Base-by-base conservation (phyloP, 1,284 basidiomycete genomes). In the Papiliotrema laurentii region DNA sequence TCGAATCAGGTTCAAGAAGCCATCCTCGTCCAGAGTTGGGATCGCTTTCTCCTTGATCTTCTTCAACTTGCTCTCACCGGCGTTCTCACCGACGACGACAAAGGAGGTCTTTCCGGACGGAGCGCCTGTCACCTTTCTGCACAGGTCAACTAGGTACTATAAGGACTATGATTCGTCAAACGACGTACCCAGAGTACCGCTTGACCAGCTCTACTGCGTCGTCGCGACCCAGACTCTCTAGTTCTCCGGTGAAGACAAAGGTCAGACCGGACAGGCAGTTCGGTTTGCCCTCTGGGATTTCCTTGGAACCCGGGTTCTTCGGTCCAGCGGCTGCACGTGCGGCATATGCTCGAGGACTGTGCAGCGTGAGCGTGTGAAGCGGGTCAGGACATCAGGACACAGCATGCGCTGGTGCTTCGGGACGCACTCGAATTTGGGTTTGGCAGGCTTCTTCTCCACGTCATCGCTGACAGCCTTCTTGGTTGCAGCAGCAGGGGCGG, bases 231-330 rank as follows among this genome's bases (percentile, higher is more conserved):
- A 98, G 83, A 49, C 86, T 87, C 39, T 80, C 81, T 40, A 98
- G 75, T 64, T 98, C 93, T 11, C 94, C 96, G 0, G 92, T 96
- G 60, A 99, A 99, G 22, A 99, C 96, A 60, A 98, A 86, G 0
- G 90, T 81, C 22, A 98, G 78, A 0, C 93, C 93, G 0, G 84
- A 81, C 2, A 98, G 78, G 67, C 88, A 91, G 61, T 93, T 85
- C 0, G 84, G 83, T 43, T 81, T 66, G 56, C 83, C 81, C 24
- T 87, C 79, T 0, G 94, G 96, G 2, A 97, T 81, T 10, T 81
- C 74, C 69, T 96, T 97, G 31, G 68, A 67, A 6, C 70, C 71
- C 6, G 82, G 87, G 5, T 83, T 83, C 2, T 78, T 71, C 0
- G 89, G 91, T 0, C 87, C 87, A 0, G 74, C 76, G 37, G 84